These are phyloP conservation scores for Somion occarium DNA, from an alignment of 1,284 basidiomycete species.

Conservation along the genomic window DNA sequence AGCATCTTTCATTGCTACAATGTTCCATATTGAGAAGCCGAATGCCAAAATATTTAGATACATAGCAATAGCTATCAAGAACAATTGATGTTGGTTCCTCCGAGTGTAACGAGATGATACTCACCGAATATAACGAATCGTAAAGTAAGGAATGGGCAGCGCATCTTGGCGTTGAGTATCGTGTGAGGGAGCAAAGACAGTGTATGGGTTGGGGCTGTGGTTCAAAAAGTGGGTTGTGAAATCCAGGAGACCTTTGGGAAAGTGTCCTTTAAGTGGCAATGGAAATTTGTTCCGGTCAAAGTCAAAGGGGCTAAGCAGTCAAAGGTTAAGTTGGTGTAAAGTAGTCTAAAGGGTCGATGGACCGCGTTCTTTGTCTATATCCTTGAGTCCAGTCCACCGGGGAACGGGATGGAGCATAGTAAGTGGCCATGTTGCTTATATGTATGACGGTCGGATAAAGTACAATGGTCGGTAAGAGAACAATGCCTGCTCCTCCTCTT, in stretches of 20 bases:
- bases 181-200: neutral
- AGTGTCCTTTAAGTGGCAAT: neutral
- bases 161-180: conserved; percentile 20
- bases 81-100: conserved; percentile 4
- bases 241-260: neutral
- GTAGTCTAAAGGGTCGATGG: conserved; percentile 1
- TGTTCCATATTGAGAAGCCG: conserved; percentile 56
- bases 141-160: conserved; percentile 43
- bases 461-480: conserved; percentile 4
- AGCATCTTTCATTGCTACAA: conserved; percentile 33
- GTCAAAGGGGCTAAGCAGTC: neutral
- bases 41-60: conserved; percentile 49
- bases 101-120: conserved; percentile 17
- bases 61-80: conserved; percentile 41
- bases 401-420: conserved; percentile 5
- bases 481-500: neutral
- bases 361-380: neutral
- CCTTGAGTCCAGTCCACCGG: conserved; percentile 8
- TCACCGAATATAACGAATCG: conserved; percentile 55
- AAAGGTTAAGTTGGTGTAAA: neutral
- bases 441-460: neutral
- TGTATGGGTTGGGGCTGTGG: conserved; percentile 3
- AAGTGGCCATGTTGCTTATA: neutral
- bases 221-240: neutral
- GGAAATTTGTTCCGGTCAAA: neutral